phyloP scores from a whole-genome alignment of 331 rosid species.

The Cydonia oblonga region DNA sequence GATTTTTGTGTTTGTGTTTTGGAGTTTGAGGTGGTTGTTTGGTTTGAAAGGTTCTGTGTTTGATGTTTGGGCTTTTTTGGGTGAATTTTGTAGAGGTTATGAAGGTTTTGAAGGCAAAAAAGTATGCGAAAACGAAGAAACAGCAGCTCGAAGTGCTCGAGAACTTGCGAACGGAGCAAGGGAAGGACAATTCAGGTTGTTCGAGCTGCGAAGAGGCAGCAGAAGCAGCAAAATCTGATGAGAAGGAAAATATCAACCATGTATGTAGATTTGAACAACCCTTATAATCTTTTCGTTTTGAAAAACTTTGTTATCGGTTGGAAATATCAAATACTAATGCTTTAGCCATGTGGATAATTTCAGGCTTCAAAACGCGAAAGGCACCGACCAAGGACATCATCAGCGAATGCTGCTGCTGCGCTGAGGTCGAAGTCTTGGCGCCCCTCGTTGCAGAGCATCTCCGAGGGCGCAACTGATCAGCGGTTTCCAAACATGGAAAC shows the following conservation, averaged over 20 bases:
- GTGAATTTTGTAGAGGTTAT: conserved; percentile 53
- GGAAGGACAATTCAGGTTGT: conserved; percentile 26
- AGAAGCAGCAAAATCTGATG: conserved; percentile 27
- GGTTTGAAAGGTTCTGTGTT: neutral
- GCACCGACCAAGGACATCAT: conserved; percentile 33
- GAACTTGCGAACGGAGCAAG: conserved; percentile 15
- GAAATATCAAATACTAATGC: neutral
- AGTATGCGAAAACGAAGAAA: conserved; percentile 61
- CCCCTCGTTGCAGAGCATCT: conserved; percentile 87
- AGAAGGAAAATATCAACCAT: conserved; percentile 36
- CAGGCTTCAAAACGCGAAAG: conserved; percentile 61
- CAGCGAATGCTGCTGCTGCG: conserved; percentile 5
- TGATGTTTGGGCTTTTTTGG: neutral
- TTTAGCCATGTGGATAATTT: neutral
- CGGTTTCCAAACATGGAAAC: neutral
- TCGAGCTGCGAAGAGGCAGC: conserved; percentile 4
- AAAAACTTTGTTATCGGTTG: neutral
- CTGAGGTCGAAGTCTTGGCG: conserved; percentile 72
- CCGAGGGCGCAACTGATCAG: conserved; percentile 47
- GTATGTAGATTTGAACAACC: conserved; percentile 16
- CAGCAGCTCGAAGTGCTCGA: conserved; percentile 29
- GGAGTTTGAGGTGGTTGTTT: neutral
- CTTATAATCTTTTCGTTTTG: neutral
- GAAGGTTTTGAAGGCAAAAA: conserved; percentile 84
- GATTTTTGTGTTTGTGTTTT: neutral